phyloP scores from a whole-genome alignment of 805 yeast species.

The Starmerella cellae region DNA sequence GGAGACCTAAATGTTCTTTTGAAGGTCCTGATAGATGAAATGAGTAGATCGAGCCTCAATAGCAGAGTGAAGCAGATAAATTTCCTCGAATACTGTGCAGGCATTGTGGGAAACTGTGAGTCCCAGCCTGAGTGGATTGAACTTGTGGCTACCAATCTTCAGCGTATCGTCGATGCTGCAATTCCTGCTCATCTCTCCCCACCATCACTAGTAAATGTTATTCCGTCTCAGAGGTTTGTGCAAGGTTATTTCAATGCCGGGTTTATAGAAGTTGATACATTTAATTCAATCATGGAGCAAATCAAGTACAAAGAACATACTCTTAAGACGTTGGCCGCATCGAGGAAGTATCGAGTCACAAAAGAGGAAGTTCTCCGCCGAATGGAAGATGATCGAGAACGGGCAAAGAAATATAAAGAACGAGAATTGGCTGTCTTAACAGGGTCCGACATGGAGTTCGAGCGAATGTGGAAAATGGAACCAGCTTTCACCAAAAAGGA shows the following conservation, averaged over 20 bases:
- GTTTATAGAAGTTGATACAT: slow-evolving; percentile 1
- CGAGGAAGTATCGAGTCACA: slow-evolving; percentile 18
- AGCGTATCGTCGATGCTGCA: slow-evolving; percentile 13
- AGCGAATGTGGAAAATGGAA: slow-evolving; percentile 29
- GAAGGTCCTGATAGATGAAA: slow-evolving; percentile 50
- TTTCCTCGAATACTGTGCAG: slow-evolving; percentile 49
- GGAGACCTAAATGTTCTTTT: slow-evolving; percentile 57
- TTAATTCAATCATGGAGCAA: slow-evolving; percentile 1
- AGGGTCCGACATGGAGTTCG: slow-evolving; percentile 41
- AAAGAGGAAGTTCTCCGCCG: slow-evolving; percentile 51
- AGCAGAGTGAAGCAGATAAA: slow-evolving; percentile 53
- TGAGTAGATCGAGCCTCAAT: slow-evolving; percentile 37
- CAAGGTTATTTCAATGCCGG: slow-evolving; percentile 5
- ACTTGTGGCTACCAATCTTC: slow-evolving; percentile 9
- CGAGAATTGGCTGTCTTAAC: slow-evolving; percentile 51
- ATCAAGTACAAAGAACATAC: slow-evolving; percentile 4
- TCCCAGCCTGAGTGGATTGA: slow-evolving; percentile 8
- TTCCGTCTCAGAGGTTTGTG: slow-evolving; percentile 15
- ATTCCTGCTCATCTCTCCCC: slow-evolving; percentile 21
- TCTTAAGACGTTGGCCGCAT: slow-evolving; percentile 1
- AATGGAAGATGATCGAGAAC: slow-evolving; percentile 87
- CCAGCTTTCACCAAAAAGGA: neutral
- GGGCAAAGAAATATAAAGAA: slow-evolving; percentile 71
- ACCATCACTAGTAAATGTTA: slow-evolving; percentile 21
- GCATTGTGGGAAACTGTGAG: slow-evolving; percentile 9